Conservation (phyloP, 345 rosid genomes). For the Cardamine chenopodiifolia region DNA sequence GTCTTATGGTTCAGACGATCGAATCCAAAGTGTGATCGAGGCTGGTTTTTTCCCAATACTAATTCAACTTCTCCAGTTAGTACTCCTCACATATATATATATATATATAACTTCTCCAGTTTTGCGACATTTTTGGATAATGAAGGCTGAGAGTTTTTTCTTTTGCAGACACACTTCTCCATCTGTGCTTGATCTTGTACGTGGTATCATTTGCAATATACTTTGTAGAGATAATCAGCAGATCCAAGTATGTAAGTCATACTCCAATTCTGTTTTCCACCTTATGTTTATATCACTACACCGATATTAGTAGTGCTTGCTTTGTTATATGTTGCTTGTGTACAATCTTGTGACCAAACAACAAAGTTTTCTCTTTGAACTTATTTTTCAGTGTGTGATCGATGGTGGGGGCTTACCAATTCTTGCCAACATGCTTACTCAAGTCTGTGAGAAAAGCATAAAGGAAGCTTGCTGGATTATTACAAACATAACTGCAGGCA, state of each 20-base stretch:
- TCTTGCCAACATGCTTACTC: background rate
- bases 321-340: too few relatives aligned
- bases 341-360: too few relatives aligned
- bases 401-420: background rate
- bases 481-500: background rate
- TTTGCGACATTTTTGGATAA: background rate
- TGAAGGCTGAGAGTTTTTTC: background rate
- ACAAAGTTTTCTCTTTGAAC: background rate
- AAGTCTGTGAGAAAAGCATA: background rate
- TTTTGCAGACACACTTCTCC: background rate
- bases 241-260: background rate
- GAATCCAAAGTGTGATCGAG: slow-evolving; percentile 79
- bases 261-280: too few relatives aligned
- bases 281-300: too few relatives aligned
- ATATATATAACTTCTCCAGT: background rate
- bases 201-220: background rate
- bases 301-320: too few relatives aligned
- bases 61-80: slow-evolving; percentile 71
- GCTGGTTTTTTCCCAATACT: slow-evolving; percentile 74
- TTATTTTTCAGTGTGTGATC: background rate
- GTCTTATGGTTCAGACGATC: slow-evolving; percentile 74
- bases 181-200: too few relatives aligned
- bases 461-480: background rate
- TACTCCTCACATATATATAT: background rate
- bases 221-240: background rate